phyloP scores from a whole-genome alignment of 495 filamentous ascomycete species.

The Penicillium coprophilum region DNA sequence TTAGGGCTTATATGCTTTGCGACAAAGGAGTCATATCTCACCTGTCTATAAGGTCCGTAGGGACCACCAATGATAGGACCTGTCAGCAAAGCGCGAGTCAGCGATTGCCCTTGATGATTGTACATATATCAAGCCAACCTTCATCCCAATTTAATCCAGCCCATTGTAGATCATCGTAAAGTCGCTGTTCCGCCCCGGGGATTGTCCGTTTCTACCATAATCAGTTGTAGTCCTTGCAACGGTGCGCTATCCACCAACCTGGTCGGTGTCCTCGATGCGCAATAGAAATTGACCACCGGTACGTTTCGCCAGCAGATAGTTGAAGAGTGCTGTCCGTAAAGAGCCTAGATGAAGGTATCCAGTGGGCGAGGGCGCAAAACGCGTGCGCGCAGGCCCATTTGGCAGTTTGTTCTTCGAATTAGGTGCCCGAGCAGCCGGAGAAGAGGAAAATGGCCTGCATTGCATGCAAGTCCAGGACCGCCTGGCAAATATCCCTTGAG shows the following conservation, averaged over 20 bases:
- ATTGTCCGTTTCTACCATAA: constrained; percentile 69
- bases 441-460: constrained; percentile 40
- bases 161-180: constrained; percentile 82
- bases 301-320: constrained; percentile 81
- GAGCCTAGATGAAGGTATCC: constrained; percentile 92
- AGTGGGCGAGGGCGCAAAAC: constrained; percentile 95
- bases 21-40: constrained; percentile 33
- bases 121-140: constrained; percentile 45
- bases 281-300: constrained; percentile 93
- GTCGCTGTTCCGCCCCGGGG: constrained; percentile 68
- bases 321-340: constrained; percentile 87
- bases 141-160: constrained; percentile 93
- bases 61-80: constrained; percentile 77
- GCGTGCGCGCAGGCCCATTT: constrained; percentile 71
- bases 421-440: constrained; percentile 27
- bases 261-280: constrained; percentile 93
- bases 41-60: constrained; percentile 84
- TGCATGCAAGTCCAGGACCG: constrained; percentile 44
- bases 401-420: constrained; percentile 48
- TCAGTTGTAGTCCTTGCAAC: constrained; percentile 30
- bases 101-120: not conserved
- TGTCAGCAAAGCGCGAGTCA: constrained; percentile 29
- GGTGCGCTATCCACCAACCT: constrained; percentile 49
- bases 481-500: constrained; percentile 31
- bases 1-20: constrained; percentile 11